These are phyloP conservation scores for Coffea humblotiana DNA, from an alignment of 305 asterid species.

Conservation along the genomic window DNA sequence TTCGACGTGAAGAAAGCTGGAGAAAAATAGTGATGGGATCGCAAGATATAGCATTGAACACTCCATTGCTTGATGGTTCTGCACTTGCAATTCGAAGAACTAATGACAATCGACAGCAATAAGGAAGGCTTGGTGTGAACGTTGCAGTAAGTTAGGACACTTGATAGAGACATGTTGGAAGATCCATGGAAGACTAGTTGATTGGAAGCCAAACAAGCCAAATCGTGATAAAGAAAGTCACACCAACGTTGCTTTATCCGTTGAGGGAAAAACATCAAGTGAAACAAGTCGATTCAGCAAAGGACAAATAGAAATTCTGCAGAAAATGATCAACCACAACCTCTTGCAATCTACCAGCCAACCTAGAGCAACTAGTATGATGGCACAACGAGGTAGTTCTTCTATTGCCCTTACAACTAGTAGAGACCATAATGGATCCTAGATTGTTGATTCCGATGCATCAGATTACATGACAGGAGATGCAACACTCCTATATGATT, in stretches of 20 bases:
- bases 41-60: background rate
- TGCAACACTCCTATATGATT: background rate
- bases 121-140: conserved; percentile 11
- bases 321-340: background rate
- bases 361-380: background rate
- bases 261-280: background rate
- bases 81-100: background rate
- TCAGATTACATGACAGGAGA: conserved; percentile 20
- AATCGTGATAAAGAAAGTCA: background rate
- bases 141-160: background rate
- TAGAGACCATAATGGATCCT: background rate
- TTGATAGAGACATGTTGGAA: background rate
- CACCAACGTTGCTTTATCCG: background rate
- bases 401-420: too few species aligned
- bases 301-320: background rate
- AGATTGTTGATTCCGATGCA: conserved; percentile 1
- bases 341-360: background rate
- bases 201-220: background rate
- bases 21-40: conserved; percentile 10
- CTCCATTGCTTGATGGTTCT: background rate
- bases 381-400: background rate
- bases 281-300: background rate
- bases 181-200: background rate
- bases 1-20: conserved; percentile 4
- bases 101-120: background rate